A percentile compares a stretch with the other conserved stretches of the same genome.
Conservation (phyloP, 305 asterid genomes). For the Plantago coronopus region DNA sequence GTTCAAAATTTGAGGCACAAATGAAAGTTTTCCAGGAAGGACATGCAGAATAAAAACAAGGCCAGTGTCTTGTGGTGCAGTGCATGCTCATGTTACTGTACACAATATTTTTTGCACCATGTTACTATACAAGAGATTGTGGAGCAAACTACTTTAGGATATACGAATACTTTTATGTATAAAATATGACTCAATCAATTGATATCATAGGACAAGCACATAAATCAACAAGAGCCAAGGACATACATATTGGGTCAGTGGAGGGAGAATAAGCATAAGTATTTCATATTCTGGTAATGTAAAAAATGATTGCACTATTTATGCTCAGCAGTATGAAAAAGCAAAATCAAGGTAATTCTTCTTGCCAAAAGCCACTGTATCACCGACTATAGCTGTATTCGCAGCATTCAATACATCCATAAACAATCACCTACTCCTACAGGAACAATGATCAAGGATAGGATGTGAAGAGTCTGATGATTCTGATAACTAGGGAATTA, state of each 20-base stretch:
- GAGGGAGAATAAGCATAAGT: not conserved
- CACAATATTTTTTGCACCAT: not conserved
- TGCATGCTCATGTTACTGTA: not conserved
- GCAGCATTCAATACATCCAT: not conserved
- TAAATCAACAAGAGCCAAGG: no score
- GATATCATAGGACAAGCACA: no score
- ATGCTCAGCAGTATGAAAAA: no score
- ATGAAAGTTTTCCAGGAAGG: no score
- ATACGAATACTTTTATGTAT: no score
- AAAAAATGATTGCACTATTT: not conserved
- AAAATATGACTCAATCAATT: no score
- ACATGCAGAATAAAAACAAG: no score
- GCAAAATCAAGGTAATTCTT: not conserved
- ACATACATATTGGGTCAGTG: not conserved
- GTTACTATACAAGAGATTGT: no score
- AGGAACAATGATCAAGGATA: not conserved
- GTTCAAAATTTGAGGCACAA: conserved; percentile 1
- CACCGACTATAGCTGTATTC: not conserved
- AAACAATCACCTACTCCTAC: not conserved
- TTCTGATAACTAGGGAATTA: no score
- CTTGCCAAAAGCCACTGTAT: conserved; percentile 5
- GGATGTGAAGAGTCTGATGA: no score
- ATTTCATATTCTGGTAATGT: not conserved
- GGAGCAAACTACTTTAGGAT: no score
- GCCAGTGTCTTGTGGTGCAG: no score